Evolutionary conservation across 1,139 yeast species (phyloP).

Genomic region (Kluyveromyces marxianus): DNA sequence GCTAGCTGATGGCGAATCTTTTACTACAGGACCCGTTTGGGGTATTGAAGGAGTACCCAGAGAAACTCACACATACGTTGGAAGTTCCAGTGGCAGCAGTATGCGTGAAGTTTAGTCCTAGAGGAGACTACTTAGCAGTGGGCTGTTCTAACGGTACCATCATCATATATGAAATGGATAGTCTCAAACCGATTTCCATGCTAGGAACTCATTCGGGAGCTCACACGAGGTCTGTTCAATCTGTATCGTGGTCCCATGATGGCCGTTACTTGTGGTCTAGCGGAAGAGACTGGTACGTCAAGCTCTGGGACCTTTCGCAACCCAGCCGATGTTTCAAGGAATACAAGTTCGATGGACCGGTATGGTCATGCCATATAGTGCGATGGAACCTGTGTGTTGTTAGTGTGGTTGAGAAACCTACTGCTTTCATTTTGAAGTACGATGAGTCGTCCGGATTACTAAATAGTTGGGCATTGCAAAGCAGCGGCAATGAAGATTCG

Average conservation of each 20-base stretch:
- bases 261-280: slow-evolving; percentile 67
- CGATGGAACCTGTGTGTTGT: slow-evolving; percentile 17
- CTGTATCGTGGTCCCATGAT: slow-evolving; percentile 68
- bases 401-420: slow-evolving; percentile 37
- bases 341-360: slow-evolving; percentile 50
- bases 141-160: slow-evolving; percentile 79
- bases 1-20: slow-evolving; percentile 44
- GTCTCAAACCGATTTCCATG: slow-evolving; percentile 33
- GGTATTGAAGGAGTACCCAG: slow-evolving; percentile 89
- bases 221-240: slow-evolving; percentile 70
- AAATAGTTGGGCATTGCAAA: neutral
- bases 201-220: slow-evolving; percentile 44
- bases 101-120: slow-evolving; percentile 59
- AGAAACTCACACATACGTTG: slow-evolving; percentile 63
- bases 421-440: slow-evolving; percentile 43
- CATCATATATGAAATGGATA: slow-evolving; percentile 68
- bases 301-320: slow-evolving; percentile 67
- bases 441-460: slow-evolving; percentile 32
- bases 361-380: slow-evolving; percentile 29
- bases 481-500: slow-evolving; percentile 32
- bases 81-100: slow-evolving; percentile 58
- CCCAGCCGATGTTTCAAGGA: slow-evolving; percentile 63
- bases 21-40: slow-evolving; percentile 89
- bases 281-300: slow-evolving; percentile 80
- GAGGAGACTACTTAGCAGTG: slow-evolving; percentile 84